These are phyloP conservation scores for Setaria viridis DNA, from an alignment of 202 grass and related monocot species.

Conservation along the genomic window DNA sequence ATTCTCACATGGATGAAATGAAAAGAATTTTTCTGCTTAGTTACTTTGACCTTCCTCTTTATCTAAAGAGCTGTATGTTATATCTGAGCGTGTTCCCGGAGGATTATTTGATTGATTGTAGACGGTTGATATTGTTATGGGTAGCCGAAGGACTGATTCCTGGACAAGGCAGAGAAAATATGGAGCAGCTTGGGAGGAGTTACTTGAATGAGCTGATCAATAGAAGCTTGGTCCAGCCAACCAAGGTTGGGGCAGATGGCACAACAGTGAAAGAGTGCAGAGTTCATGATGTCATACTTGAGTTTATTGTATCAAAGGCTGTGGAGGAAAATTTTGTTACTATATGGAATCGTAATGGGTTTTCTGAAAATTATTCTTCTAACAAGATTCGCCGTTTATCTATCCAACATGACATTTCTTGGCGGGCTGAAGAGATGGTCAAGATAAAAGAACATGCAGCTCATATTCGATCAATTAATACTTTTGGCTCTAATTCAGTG, in stretches of 20 bases:
- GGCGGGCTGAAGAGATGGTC: background rate
- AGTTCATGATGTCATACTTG: constrained; percentile 35
- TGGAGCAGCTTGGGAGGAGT: background rate
- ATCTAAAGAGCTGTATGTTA: constrained; percentile 7
- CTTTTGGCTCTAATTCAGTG: background rate
- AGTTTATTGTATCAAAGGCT: background rate
- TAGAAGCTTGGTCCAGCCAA: background rate
- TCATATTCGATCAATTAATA: background rate
- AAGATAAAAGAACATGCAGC: background rate
- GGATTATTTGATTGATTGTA: background rate
- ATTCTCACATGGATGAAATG: background rate
- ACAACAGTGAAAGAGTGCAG: background rate
- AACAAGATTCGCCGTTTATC: constrained; percentile 21
- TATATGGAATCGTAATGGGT: background rate
- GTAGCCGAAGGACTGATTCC: constrained; percentile 7
- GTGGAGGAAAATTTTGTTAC: constrained; percentile 33
- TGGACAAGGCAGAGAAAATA: background rate
- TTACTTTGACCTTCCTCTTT: constrained; percentile 1
- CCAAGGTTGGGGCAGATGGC: background rate
- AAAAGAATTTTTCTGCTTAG: constrained; percentile 6
- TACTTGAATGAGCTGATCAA: background rate
- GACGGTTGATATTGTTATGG: background rate
- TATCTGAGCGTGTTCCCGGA: background rate
- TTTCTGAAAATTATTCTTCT: background rate
- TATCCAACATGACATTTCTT: background rate